These are phyloP conservation scores for Thelephora terrestris DNA, from an alignment of 1,284 basidiomycete species.

Conservation along the genomic window DNA sequence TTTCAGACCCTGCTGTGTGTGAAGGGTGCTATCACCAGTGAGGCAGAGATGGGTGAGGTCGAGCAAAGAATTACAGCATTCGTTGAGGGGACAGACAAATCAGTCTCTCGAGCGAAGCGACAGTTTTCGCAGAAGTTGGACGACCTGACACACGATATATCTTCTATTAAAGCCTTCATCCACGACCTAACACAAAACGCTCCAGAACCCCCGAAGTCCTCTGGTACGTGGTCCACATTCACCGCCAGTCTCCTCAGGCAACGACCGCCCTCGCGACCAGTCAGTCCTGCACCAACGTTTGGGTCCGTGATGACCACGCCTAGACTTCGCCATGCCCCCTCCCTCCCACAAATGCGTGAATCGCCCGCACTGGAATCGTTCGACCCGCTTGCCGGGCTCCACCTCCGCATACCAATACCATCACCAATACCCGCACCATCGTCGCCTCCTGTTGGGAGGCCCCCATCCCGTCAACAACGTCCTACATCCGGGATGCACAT, in stretches of 20 bases:
- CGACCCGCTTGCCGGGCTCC: conserved; percentile 40
- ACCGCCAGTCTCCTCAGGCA: conserved; percentile 31
- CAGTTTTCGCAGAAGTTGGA: conserved; percentile 52
- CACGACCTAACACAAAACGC: conserved; percentile 28
- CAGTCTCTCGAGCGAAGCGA: conserved; percentile 36
- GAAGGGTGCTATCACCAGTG: conserved; percentile 33
- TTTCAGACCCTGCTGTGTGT: conserved; percentile 65
- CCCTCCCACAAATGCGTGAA: conserved; percentile 22
- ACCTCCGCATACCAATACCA: conserved; percentile 56
- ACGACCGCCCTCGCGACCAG: conserved; percentile 24
- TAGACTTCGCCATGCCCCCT: conserved; percentile 37
- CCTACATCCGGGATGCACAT: conserved; percentile 53
- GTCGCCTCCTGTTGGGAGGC: conserved; percentile 11
- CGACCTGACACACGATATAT: conserved; percentile 76
- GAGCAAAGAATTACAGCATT: conserved; percentile 51
- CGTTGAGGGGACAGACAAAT: conserved; percentile 43
- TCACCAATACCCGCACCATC: conserved; percentile 14
- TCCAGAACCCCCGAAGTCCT: conserved; percentile 10
- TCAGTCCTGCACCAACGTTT: conserved; percentile 44
- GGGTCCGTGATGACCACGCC: conserved; percentile 60
- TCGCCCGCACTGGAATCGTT: conserved; percentile 4
- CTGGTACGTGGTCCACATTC: conserved; percentile 48
- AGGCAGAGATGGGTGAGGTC: conserved; percentile 30
- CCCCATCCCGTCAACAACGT: conserved; percentile 26
- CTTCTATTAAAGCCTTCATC: conserved; percentile 47